phyloP scores from a whole-genome alignment of 305 asterid species.

The Fraxinus sp. region DNA sequence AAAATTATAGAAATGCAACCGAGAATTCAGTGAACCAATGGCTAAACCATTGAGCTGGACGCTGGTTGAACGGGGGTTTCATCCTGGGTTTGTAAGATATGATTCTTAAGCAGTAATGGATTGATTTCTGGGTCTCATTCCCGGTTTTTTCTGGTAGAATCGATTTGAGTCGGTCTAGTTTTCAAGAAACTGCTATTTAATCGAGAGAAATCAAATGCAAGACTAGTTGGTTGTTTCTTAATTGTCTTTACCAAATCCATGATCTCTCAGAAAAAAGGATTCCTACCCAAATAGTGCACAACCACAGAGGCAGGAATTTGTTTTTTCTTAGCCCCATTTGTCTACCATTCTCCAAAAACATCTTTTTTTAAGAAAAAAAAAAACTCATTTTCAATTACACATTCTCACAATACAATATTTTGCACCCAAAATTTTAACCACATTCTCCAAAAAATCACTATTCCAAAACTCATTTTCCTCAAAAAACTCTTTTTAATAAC shows the following conservation, averaged over 20 bases:
- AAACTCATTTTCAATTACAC: background rate
- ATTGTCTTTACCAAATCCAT: background rate
- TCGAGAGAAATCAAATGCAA: background rate
- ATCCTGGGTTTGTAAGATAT: background rate
- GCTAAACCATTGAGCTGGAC: background rate
- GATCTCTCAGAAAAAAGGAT: background rate
- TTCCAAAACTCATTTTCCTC: background rate
- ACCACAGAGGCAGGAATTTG: background rate
- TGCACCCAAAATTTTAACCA: background rate
- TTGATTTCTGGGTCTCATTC: background rate
- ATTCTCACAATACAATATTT: background rate
- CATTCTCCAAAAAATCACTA: background rate
- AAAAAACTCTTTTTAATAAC: too few relatives aligned
- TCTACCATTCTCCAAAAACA: too few relatives aligned
- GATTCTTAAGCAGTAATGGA: background rate
- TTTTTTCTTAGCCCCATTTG: background rate
- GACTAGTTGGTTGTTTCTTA: background rate
- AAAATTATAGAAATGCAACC: background rate
- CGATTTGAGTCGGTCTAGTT: background rate
- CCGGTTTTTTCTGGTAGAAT: background rate
- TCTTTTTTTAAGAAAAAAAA: too few relatives aligned
- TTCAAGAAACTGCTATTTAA: background rate
- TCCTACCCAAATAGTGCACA: background rate
- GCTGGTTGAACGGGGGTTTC: background rate
- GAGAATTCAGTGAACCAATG: background rate